Conservation (phyloP, 345 rosid species). For the Ceriops tagal region DNA sequence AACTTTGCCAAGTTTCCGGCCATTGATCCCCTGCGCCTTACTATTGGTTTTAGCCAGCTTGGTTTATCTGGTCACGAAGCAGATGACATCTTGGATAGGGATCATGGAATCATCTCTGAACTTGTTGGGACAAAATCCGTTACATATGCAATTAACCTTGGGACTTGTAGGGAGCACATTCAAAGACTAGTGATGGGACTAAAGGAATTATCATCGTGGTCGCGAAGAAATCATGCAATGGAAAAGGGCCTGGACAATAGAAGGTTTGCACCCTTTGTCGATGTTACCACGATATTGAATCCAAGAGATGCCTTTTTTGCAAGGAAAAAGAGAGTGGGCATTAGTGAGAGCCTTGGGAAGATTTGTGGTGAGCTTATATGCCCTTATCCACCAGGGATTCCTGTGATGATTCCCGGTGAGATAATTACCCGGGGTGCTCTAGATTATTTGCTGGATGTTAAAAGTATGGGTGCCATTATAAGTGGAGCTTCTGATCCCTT, state of each 20-base stretch:
- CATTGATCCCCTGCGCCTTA: constrained; percentile 53
- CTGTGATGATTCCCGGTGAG: constrained; percentile 54
- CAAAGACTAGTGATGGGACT: constrained; percentile 43
- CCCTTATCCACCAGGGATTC: constrained; percentile 53
- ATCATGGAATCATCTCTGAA: constrained; percentile 41
- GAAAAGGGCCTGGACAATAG: constrained; percentile 8
- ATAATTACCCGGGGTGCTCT: constrained; percentile 38
- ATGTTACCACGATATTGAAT: constrained; percentile 28
- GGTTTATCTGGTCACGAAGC: constrained; percentile 24
- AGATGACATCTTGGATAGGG: constrained; percentile 28
- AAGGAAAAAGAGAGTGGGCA: constrained; percentile 34
- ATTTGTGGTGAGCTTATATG: constrained; percentile 56
- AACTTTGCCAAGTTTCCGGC: constrained; percentile 27
- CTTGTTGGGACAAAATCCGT: constrained; percentile 41
- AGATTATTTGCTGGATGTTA: constrained; percentile 40
- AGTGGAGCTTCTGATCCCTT: constrained; percentile 54
- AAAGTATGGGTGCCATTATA: constrained; percentile 34
- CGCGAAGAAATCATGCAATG: not conserved
- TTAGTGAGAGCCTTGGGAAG: constrained; percentile 42
- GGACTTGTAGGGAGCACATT: constrained; percentile 43
- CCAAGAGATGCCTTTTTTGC: constrained; percentile 61
- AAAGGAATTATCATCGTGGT: constrained; percentile 27
- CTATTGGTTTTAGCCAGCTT: constrained; percentile 30
- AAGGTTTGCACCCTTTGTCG: constrained; percentile 34
- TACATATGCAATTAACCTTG: constrained; percentile 50